A percentile compares a stretch with the other conserved stretches of the same genome.
Conservation (phyloP, 106 monocot species). For the Narthecium ossifragum region DNA sequence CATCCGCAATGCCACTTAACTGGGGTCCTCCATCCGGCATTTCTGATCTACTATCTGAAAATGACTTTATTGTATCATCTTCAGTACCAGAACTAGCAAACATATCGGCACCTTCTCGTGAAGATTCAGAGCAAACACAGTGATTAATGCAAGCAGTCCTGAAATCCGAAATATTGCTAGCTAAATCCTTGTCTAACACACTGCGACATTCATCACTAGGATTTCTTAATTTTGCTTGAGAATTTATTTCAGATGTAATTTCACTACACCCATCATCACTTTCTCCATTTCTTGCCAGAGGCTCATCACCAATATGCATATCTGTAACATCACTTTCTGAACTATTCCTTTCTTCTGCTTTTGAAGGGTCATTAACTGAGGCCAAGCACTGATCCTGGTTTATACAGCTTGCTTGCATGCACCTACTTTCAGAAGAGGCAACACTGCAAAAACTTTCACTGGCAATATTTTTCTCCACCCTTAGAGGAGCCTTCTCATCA, state of each 20-base stretch:
- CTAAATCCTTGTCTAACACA: slow-evolving; percentile 9
- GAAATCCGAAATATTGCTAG: slow-evolving; percentile 2
- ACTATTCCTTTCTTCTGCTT: slow-evolving; percentile 3
- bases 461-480: slow-evolving; percentile 6
- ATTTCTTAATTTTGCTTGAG: slow-evolving; percentile 5
- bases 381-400: slow-evolving; percentile 9
- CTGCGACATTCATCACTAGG: slow-evolving; percentile 8
- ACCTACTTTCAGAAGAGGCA: slow-evolving; percentile 3
- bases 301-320: slow-evolving; percentile 9
- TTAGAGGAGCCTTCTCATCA: background rate
- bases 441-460: slow-evolving; percentile 3
- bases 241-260: slow-evolving; percentile 8
- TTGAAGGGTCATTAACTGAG: slow-evolving; percentile 10
- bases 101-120: slow-evolving; percentile 1
- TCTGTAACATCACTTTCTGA: slow-evolving; percentile 9
- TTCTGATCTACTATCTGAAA: too few relatives aligned
- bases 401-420: slow-evolving; percentile 5
- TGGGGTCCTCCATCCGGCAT: too few relatives aligned
- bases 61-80: slow-evolving; percentile 9
- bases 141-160: background rate
- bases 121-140: slow-evolving; percentile 11
- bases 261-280: slow-evolving; percentile 1
- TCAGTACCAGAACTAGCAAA: slow-evolving; percentile 10
- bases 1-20: too few relatives aligned
- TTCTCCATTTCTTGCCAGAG: slow-evolving; percentile 1